Conservation (phyloP, 129 eudicot genomes). For the Tagetes patula region DNA sequence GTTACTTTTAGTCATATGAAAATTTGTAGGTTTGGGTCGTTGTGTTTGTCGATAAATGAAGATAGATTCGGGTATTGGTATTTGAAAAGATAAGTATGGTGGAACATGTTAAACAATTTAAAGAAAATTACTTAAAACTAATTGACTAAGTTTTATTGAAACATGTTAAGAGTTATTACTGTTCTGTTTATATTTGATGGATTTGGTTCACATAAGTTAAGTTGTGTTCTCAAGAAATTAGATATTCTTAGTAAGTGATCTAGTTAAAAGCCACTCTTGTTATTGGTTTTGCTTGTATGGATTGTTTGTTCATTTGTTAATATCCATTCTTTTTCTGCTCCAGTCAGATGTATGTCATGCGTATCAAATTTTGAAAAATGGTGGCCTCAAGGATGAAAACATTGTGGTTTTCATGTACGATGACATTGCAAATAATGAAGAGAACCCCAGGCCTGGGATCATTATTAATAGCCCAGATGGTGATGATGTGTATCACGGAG, state of each 20-base stretch:
- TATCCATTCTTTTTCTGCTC: slow-evolving; percentile 8
- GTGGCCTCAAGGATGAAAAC: slow-evolving; percentile 87
- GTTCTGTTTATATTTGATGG: not conserved
- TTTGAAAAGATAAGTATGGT: not conserved
- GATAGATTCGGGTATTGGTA: slow-evolving; percentile 1
- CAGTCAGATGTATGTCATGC: slow-evolving; percentile 78
- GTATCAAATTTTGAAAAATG: slow-evolving; percentile 74
- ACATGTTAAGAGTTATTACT: not conserved
- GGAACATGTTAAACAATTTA: slow-evolving; percentile 1
- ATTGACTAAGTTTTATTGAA: not conserved
- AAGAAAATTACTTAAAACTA: not conserved
- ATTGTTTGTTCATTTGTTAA: slow-evolving; percentile 6
- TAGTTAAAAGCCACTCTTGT: slow-evolving; percentile 13
- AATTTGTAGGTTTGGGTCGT: not conserved
- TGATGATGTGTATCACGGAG: slow-evolving; percentile 80
- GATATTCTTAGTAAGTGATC: not conserved
- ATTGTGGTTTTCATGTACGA: slow-evolving; percentile 93
- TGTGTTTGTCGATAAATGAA: slow-evolving; percentile 9
- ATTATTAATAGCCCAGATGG: slow-evolving; percentile 87
- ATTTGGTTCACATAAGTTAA: not conserved
- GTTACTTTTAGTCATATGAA: not conserved
- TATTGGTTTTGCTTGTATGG: slow-evolving; percentile 7
- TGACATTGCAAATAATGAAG: slow-evolving; percentile 80
- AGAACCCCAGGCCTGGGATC: slow-evolving; percentile 84
- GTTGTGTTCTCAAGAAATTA: not conserved